These are phyloP conservation scores for Lactuca saligna DNA, from an alignment of 129 eudicot species.

Conservation along the genomic window DNA sequence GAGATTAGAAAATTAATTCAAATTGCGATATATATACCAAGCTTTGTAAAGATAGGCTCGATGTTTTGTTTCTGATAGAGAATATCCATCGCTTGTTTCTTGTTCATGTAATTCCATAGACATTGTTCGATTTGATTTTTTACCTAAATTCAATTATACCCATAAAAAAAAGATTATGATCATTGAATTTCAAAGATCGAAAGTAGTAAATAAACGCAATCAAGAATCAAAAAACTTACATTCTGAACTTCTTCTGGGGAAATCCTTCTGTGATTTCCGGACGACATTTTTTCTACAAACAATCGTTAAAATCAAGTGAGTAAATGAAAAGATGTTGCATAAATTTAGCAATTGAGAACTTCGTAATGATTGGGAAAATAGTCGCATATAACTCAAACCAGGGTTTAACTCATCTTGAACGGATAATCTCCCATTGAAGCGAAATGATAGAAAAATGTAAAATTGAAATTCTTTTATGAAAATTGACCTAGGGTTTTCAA, in stretches of 20 bases:
- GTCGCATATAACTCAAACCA: no score
- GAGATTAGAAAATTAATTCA: neutral
- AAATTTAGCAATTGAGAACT: neutral
- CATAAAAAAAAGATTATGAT: neutral
- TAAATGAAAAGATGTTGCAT: neutral
- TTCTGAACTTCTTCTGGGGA: neutral
- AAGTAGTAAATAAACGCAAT: neutral
- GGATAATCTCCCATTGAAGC: no score
- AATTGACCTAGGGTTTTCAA: no score
- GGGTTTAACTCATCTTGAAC: no score
- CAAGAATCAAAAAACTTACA: neutral
- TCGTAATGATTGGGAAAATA: no score
- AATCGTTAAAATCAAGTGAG: neutral
- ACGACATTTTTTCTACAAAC: neutral
- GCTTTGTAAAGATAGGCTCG: constrained; percentile 54
- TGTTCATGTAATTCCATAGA: constrained; percentile 58
- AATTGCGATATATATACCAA: constrained; percentile 34
- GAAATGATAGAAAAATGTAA: no score
- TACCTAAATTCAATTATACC: constrained; percentile 43
- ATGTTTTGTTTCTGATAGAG: constrained; percentile 48
- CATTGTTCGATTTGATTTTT: constrained; percentile 65
- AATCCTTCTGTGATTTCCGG: neutral
- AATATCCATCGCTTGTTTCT: constrained; percentile 46
- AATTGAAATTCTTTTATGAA: no score
- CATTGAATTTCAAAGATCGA: neutral